phyloP scores from a whole-genome alignment of 371 early-diverging fungal genomes.

The Saksenaea oblongispora region DNA sequence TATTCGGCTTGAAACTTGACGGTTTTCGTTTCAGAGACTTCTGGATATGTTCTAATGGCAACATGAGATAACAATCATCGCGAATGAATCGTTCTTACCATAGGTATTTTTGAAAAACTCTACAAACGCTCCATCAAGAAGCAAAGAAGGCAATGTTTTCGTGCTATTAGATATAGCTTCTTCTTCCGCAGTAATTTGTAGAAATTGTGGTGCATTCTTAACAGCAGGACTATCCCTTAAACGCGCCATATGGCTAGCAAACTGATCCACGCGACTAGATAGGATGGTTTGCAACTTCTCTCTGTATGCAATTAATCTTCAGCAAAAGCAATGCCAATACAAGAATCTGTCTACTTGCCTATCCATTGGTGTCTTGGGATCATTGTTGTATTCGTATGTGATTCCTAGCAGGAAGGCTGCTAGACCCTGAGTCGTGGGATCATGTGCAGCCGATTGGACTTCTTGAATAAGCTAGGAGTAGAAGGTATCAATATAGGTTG shows the following conservation, averaged over 20 bases:
- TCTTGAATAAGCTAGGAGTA: conserved; percentile 76
- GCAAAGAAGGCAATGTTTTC: conserved; percentile 56
- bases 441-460: conserved; percentile 81
- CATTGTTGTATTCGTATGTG: conserved; percentile 85
- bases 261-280: conserved; percentile 85
- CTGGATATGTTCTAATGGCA: conserved; percentile 32
- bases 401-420: conserved; percentile 87
- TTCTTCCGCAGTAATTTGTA: conserved; percentile 56
- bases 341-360: conserved; percentile 32
- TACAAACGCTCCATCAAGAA: conserved; percentile 81
- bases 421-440: conserved; percentile 86
- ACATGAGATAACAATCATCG: not conserved
- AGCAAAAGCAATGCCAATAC: not conserved
- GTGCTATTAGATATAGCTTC: conserved; percentile 46
- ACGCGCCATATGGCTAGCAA: conserved; percentile 77
- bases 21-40: conserved; percentile 45
- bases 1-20: conserved; percentile 21
- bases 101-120: conserved; percentile 80
- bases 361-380: conserved; percentile 69
- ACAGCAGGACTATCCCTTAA: conserved; percentile 82
- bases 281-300: conserved; percentile 80
- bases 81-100: conserved; percentile 46
- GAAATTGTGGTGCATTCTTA: conserved; percentile 67
- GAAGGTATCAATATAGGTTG: not conserved
- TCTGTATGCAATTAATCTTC: conserved; percentile 25